Evolutionary conservation across 192 early-diverging fungal genomes (phyloP), one percentile per base, ranked within the genome.

Genomic region (Phlyctochytrium arcticum): DNA sequence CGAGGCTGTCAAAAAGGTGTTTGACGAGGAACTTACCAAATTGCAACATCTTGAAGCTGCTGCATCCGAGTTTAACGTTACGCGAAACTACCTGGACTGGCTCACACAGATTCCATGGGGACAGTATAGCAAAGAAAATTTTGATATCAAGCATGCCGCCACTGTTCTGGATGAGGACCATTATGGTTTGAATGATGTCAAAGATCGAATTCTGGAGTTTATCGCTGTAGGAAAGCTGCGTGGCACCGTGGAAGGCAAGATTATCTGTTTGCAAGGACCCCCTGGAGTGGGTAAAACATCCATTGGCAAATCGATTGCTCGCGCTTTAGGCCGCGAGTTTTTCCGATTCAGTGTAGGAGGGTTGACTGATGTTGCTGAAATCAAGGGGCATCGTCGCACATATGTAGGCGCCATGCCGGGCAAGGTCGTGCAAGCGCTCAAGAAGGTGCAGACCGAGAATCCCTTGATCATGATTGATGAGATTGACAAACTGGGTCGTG

Each of bases 321-420:
- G 92, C 17, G 90, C 97, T 4, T 81, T 99, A 21, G 88, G 87
- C 48, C 85, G 97, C 21, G 92, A 96, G 72, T 99, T 98, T 71
- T 99, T 88, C 77, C 81, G 97, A 30, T 99, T 99, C 79, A 90
- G 88, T 63, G 97, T 99, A 21, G 97, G 97, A 51, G 97, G 97
- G 0, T 72, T 99, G 67, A 93, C 91, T 0, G 97, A 99, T 68
- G 97, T 98, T 17, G 97, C 97, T 19, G 97, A 99, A 73, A 96
- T 99, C 72, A 99, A 99, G 83, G 97, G 95, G 26, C 97, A 98
- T 77, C 88, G 97, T 34, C 81, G 97, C 49, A 99, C 97, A 4
- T 99, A 99, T 73, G 97, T 99, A 7, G 97, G 97, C 46, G 97
- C 97, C 5, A 99, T 99, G 97, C 97, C 97, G 19, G 97, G 97